Evolutionary conservation across 495 filamentous ascomycete species (phyloP), one percentile per base, ranked within the genome.

Genomic region (Tirmania nivea): DNA sequence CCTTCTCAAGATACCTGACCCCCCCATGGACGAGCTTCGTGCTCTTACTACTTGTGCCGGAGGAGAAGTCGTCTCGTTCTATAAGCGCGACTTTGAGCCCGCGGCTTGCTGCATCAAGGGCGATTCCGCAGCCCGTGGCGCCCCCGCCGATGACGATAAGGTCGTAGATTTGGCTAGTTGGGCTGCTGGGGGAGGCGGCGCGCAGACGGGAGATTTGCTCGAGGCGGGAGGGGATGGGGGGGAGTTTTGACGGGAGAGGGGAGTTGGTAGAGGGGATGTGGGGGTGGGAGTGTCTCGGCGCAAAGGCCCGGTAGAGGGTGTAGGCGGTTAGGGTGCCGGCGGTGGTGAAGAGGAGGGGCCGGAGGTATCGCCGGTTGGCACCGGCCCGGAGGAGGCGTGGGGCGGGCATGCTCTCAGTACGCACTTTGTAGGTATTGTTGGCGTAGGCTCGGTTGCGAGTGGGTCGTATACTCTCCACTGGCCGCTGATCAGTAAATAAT

Each of bases 21-120:
- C 90, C 90, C 56, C 90, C 90, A 67, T 97, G 90, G 2, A 97
- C 90, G 55, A 97, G 71, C 67, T 97, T 97, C 35, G 90, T 97
- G 68, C 84, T 90, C 69, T 97, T 97, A 64, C 83, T 89, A 67
- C 86, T 94, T 12, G 90, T 97, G 19, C 90, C 90, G 57, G 79
- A 77, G 62, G 80, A 83, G 68, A 97, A 97, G 67, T 97, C 90
- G 63, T 96, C 90, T 51, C 86, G 73, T 67, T 97, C 90, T n/a
- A 97, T 80, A 47, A 94, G 66, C 36, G 90, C 90, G 42, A 97
- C 90, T 69, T 83, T 90, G 60, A 97, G 69, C 7, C 90, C 90
- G 67, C 90, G 74, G 1, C 88, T 94, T 34, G 81, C 89, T 12
- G 90, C 90, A 72, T 97, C 90, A 17, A 97, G 72, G 10, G 90